phyloP scores from a whole-genome alignment of 345 rosid species.

The Citropsis articulata region DNA sequence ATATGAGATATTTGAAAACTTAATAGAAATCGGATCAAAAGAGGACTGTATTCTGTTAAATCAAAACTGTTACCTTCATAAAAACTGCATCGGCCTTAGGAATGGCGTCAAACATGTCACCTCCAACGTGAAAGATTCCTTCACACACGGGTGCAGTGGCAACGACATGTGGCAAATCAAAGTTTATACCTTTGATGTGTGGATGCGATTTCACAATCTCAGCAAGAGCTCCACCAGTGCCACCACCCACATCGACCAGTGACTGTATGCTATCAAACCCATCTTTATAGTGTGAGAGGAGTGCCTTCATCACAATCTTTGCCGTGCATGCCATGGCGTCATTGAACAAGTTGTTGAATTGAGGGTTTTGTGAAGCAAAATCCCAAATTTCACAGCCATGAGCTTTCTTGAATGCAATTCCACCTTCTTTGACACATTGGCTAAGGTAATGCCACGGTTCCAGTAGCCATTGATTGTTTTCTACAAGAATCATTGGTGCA shows the following conservation, averaged over 20 bases:
- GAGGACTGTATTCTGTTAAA: too few relatives aligned
- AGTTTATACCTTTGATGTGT: conserved; percentile 27
- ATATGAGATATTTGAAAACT: too few relatives aligned
- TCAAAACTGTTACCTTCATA: neutral
- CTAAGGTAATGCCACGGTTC: conserved; percentile 20
- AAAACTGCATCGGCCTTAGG: neutral
- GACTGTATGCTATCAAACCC: conserved; percentile 7
- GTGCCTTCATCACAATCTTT: neutral
- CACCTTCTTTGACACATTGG: conserved; percentile 18
- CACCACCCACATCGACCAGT: conserved; percentile 26
- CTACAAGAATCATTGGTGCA: conserved; percentile 20
- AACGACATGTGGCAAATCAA: conserved; percentile 42
- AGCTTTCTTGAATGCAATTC: conserved; percentile 8
- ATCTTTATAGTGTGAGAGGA: conserved; percentile 5
- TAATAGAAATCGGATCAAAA: fast-evolving
- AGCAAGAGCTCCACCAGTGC: conserved; percentile 10
- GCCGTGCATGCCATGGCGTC: conserved; percentile 9
- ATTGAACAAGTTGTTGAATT: neutral
- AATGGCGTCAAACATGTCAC: conserved; percentile 34
- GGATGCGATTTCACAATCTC: conserved; percentile 24
- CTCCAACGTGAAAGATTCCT: conserved; percentile 32
- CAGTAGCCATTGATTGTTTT: neutral
- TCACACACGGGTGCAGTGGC: conserved; percentile 25
- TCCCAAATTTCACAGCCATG: conserved; percentile 11
- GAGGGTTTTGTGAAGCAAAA: neutral